Percentiles rank a stretch among this genome's conserved stretches.
Conservation (phyloP, 441 rosid species). For the Geranium incanum region DNA sequence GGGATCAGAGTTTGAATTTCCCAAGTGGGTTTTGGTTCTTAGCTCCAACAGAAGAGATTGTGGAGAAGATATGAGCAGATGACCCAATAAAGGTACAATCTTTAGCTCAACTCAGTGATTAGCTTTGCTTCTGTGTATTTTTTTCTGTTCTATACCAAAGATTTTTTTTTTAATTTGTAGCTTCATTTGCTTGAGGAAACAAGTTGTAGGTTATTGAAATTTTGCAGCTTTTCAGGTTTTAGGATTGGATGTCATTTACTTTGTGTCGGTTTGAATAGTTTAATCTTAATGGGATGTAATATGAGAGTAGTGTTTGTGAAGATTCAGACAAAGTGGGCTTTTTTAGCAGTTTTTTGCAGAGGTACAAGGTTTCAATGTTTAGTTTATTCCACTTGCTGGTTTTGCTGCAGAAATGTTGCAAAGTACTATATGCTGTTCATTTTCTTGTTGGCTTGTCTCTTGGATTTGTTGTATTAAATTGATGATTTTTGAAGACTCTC, state of each 20-base stretch:
- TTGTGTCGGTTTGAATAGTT: conserved; percentile 9
- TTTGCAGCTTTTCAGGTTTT: conserved; percentile 25
- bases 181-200: conserved; percentile 7
- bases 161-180: neutral
- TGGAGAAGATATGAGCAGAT: conserved; percentile 1
- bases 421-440: neutral
- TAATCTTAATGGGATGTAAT: conserved; percentile 11
- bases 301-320: conserved; percentile 27
- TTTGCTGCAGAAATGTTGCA: neutral
- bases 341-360: conserved; percentile 19
- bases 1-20: conserved; percentile 14
- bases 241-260: conserved; percentile 17
- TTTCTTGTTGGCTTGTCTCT: conserved; percentile 1
- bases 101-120: neutral
- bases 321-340: conserved; percentile 33
- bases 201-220: conserved; percentile 12
- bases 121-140: neutral
- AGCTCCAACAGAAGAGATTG: neutral
- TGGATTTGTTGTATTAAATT: conserved; percentile 4
- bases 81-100: conserved; percentile 13
- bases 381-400: conserved; percentile 6
- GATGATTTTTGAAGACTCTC: conserved; percentile 8
- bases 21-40: conserved; percentile 1
- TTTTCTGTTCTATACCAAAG: neutral
- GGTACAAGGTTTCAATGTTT: conserved; percentile 16